A percentile compares a stretch with the other conserved stretches of the same genome.
phyloP scores from a whole-genome alignment of 306 rosid genomes.

The Crotalaria pallida region DNA sequence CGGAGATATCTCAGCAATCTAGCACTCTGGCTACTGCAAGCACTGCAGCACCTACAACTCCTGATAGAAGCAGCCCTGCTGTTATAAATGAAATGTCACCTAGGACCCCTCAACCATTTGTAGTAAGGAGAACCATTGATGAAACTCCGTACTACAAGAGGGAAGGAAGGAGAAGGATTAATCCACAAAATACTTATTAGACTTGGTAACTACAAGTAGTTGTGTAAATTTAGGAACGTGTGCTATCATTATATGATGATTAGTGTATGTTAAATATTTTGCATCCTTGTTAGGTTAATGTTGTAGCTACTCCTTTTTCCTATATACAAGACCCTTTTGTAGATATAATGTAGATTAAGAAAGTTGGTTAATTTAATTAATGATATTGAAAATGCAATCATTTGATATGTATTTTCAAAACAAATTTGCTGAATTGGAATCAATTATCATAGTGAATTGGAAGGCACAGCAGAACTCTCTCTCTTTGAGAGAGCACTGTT shows the following conservation, averaged over 20 bases:
- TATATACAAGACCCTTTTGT: too few species aligned
- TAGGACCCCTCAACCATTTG: constrained; percentile 87
- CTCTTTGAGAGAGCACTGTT: too few species aligned
- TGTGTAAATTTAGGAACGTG: constrained; percentile 18
- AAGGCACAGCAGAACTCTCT: too few species aligned
- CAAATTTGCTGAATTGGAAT: too few species aligned
- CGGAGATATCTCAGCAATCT: constrained; percentile 42
- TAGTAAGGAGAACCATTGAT: constrained; percentile 84
- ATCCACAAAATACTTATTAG: constrained; percentile 83
- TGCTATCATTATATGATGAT: neutral
- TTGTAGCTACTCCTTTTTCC: too few species aligned
- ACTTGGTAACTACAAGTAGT: constrained; percentile 10
- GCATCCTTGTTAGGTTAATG: neutral
- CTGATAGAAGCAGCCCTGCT: constrained; percentile 45
- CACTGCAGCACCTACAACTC: constrained; percentile 48
- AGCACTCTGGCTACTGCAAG: constrained; percentile 33
- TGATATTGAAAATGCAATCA: too few species aligned
- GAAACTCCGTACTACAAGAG: constrained; percentile 89
- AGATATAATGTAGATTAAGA: too few species aligned
- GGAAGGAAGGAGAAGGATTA: constrained; percentile 65
- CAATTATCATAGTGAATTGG: too few species aligned
- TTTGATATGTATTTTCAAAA: too few species aligned
- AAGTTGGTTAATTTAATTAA: too few species aligned
- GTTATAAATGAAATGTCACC: constrained; percentile 56
- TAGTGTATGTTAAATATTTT: neutral